Evolutionary conservation across 179 eudicot genomes (phyloP), one percentile per base, ranked within the genome.

Genomic region (Heliamphora pulchella): DNA sequence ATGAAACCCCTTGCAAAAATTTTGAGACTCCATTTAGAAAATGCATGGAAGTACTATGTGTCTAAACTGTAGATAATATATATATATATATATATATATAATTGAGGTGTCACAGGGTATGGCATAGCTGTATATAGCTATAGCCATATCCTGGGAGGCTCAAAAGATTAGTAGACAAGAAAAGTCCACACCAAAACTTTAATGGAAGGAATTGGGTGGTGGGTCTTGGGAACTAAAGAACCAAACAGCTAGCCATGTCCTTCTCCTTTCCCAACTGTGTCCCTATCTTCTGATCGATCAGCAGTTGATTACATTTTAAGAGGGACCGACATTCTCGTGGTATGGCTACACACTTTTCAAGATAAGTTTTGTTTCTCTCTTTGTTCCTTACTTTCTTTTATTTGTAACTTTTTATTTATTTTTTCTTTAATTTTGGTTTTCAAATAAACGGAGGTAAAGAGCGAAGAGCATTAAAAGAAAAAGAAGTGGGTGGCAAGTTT

Each of bases 271-370:
- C 79, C 55, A 57, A 31, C 31, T 31, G 31, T 31, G 31, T 31
- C 31, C 31, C 31, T 31, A 31, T 31, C 31, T 31, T 31, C 31
- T 31, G 31, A 31, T 31, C 31, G 31, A 31, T 31, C 31, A 31
- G 31, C 31, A 31, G 79, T 75, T 77, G 68, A 66, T 81, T 79
- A 73, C 77, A 77, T 79, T 70, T 76, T 73, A 61, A 47, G 75
- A 78, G 79, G 80, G 85, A 85, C 89, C 85, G 85, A 86, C 90
- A 89, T 89, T 89, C 89, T 85, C 90, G 86, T 86, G 89, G 88
- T 83, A 88, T 84, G 88, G 84, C 84, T 82, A 81, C 89, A 84
- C 78, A 58, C 81, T 57, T 71, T 79, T 59, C 69, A 70, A 70
- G 75, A 53, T 70, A 57, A 57, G 8, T 68, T 67, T 18, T 7